Evolutionary conservation across 345 rosid species (phyloP).

Genomic region (Clarkia xantiana): DNA sequence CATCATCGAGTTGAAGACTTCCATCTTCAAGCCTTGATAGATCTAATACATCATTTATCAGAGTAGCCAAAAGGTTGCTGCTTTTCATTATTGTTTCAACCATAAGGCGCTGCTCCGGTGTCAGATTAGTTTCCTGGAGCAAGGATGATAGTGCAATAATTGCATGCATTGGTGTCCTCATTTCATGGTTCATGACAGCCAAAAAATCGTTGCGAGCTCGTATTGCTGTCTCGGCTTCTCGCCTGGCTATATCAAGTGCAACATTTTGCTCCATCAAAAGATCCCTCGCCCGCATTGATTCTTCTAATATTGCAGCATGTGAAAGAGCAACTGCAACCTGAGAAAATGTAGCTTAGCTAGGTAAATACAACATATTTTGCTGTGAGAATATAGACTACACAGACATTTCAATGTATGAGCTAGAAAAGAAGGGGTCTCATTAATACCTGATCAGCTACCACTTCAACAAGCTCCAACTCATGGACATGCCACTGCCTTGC

Average conservation of each 20-base stretch:
- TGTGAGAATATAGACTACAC: neutral
- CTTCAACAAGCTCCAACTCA: slow-evolving; percentile 98
- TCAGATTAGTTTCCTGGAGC: slow-evolving; percentile 88
- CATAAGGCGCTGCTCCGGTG: slow-evolving; percentile 92
- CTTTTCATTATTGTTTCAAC: slow-evolving; percentile 93
- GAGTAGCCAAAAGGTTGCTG: slow-evolving; percentile 73
- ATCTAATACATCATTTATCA: slow-evolving; percentile 91
- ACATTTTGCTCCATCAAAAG: slow-evolving; percentile 94
- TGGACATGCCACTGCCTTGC: slow-evolving; percentile 98
- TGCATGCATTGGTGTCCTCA: slow-evolving; percentile 99
- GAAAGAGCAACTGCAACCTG: slow-evolving; percentile 99
- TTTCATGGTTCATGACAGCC: slow-evolving; percentile 99
- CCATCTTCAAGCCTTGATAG: slow-evolving; percentile 99
- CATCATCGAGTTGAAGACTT: slow-evolving; percentile 76
- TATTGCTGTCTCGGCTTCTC: slow-evolving; percentile 94
- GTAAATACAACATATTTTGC: neutral
- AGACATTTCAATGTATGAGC: neutral
- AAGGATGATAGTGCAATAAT: slow-evolving; percentile 92
- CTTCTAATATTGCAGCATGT: slow-evolving; percentile 95
- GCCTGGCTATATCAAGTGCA: slow-evolving; percentile 82
- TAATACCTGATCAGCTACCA: slow-evolving; percentile 86
- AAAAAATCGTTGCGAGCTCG: slow-evolving; percentile 93
- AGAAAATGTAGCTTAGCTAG: slow-evolving; percentile 5
- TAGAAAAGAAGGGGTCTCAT: too few species aligned
- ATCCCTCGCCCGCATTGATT: slow-evolving; percentile 96